A percentile compares a stretch with the other conserved stretches of the same genome.
These are phyloP conservation scores for slime mould (Dictyostelium discoideum) DNA, from an alignment of 78 protist species.

Conservation along the genomic window DNA sequence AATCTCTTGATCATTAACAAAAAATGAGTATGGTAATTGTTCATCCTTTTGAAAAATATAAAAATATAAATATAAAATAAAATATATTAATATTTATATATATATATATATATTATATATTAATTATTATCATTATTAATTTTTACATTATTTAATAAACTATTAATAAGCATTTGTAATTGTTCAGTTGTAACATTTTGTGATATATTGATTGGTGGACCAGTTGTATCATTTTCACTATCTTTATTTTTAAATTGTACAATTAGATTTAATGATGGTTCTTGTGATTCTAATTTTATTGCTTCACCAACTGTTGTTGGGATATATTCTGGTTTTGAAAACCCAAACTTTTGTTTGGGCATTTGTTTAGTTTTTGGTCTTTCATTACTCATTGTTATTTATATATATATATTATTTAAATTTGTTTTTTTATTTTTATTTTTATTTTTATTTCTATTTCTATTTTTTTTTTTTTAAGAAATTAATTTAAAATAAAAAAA, in stretches of 20 bases:
- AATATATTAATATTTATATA: too few relatives aligned
- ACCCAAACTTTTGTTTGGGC: constrained; percentile 64
- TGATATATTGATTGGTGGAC: constrained; percentile 78
- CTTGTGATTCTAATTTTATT: constrained; percentile 15
- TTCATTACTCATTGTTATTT: constrained; percentile 4
- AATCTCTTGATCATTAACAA: constrained; percentile 79
- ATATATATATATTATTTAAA: neutral
- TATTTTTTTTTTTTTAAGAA: neutral
- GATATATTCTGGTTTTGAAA: constrained; percentile 21
- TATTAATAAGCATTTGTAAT: constrained; percentile 68
- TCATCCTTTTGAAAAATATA: constrained; percentile 45
- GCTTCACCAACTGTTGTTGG: constrained; percentile 64
- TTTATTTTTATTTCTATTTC: too few relatives aligned
- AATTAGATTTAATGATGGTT: constrained; percentile 42
- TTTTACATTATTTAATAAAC: constrained; percentile 74
- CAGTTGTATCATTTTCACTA: constrained; percentile 67
- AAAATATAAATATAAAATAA: neutral
- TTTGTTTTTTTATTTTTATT: too few relatives aligned
- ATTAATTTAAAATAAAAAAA: neutral
- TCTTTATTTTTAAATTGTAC: constrained; percentile 80
- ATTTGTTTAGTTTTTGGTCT: constrained; percentile 48
- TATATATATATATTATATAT: neutral
- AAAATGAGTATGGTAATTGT: constrained; percentile 84
- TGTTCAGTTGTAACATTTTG: constrained; percentile 70
- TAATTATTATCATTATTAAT: neutral